Percentiles rank a stretch among this genome's conserved stretches.
These are phyloP conservation scores for Zygosaccharomyces lentus DNA, from an alignment of 805 yeast species.

Conservation along the genomic window DNA sequence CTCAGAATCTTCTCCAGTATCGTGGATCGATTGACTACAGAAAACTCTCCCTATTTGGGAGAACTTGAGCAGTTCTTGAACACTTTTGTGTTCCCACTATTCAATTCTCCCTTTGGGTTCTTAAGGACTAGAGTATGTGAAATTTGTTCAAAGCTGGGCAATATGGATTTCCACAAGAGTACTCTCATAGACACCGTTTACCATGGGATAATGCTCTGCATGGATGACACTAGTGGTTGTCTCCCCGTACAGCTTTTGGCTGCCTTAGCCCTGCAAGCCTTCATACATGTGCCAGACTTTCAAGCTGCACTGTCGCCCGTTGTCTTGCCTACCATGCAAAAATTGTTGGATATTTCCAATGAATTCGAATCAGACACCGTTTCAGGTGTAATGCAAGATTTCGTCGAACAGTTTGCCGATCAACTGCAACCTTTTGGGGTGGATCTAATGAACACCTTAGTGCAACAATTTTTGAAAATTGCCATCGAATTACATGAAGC, in stretches of 20 bases:
- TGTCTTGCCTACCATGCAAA: conserved; percentile 79
- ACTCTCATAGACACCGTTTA: conserved; percentile 38
- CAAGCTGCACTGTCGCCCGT: conserved; percentile 61
- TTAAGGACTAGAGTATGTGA: conserved; percentile 74
- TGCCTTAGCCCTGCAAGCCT: conserved; percentile 80
- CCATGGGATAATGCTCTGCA: conserved; percentile 43
- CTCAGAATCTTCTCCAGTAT: conserved; percentile 75
- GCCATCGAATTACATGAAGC: conserved; percentile 69
- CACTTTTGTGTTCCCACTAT: conserved; percentile 65
- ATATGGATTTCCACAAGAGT: conserved; percentile 46
- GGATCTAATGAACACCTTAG: conserved; percentile 58
- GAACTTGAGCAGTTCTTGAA: conserved; percentile 70
- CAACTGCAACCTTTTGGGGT: conserved; percentile 89
- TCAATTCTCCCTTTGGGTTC: conserved; percentile 57
- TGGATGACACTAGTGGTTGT: conserved; percentile 41
- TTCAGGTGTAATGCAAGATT: conserved; percentile 89
- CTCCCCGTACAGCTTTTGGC: conserved; percentile 81
- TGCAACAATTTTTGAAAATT: conserved; percentile 67
- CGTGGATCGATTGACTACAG: conserved; percentile 51
- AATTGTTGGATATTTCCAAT: conserved; percentile 66
- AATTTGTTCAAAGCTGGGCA: conserved; percentile 59
- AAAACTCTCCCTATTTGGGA: conserved; percentile 51
- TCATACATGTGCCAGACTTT: conserved; percentile 59
- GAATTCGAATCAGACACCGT: conserved; percentile 83
- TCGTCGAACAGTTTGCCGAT: conserved; percentile 82